A percentile compares a stretch with the other conserved stretches of the same genome.
Conservation (phyloP, 768 basidiomycete species). For the Serendipita sp. region DNA sequence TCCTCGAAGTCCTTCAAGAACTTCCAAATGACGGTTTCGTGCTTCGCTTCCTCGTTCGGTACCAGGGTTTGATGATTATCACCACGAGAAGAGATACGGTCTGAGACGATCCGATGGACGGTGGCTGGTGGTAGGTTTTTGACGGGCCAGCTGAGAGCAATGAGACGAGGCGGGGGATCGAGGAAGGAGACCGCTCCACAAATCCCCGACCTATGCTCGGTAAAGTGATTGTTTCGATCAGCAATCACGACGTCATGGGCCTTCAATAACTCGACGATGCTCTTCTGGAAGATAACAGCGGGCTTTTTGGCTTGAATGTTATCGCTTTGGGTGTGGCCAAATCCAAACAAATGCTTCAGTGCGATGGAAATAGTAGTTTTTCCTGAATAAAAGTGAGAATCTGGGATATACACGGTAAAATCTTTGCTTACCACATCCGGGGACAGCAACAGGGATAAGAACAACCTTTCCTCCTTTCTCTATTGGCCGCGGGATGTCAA, state of each 20-base stretch:
- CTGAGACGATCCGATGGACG: constrained; percentile 58
- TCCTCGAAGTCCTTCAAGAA: constrained; percentile 55
- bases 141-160: constrained; percentile 68
- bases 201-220: constrained; percentile 59
- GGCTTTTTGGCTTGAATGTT: constrained; percentile 67
- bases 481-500: constrained; percentile 13
- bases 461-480: constrained; percentile 43
- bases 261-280: constrained; percentile 45
- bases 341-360: constrained; percentile 61
- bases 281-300: constrained; percentile 52
- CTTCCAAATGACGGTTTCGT: constrained; percentile 71
- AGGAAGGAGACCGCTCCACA: constrained; percentile 33
- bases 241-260: constrained; percentile 71
- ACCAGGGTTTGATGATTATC: constrained; percentile 70
- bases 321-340: constrained; percentile 88
- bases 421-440: constrained; percentile 65
- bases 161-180: constrained; percentile 45
- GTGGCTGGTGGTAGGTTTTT: constrained; percentile 38
- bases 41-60: constrained; percentile 33
- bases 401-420: neutral
- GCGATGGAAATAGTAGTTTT: constrained; percentile 80
- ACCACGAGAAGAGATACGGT: constrained; percentile 61
- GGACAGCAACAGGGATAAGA: constrained; percentile 77
- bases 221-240: constrained; percentile 87
- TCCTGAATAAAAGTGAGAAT: constrained; percentile 29